These are phyloP conservation scores for Basipetospora chlamydospora DNA, from an alignment of 2,329 filamentous ascomycete species.

Conservation along the genomic window DNA sequence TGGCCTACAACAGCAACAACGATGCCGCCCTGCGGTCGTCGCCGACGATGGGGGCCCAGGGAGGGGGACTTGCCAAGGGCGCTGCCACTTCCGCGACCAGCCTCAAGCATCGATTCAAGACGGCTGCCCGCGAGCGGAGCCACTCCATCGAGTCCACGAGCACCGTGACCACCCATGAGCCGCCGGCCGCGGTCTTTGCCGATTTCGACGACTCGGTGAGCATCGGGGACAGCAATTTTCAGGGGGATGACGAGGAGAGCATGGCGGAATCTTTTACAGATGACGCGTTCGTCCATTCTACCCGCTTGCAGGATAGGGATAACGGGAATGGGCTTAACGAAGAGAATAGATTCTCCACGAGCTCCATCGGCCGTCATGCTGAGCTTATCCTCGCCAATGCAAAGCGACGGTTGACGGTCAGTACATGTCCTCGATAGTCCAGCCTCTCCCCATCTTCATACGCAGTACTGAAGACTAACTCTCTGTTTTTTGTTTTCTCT, in stretches of 20 bases:
- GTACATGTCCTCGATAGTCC: too few species aligned
- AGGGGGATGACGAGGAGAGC: constrained; percentile 54
- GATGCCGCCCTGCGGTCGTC: constrained; percentile 25
- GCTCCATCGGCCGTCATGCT: constrained; percentile 64
- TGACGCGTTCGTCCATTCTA: constrained; percentile 20
- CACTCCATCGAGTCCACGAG: constrained; percentile 46
- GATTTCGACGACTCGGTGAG: constrained; percentile 49
- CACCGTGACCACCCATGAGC: constrained; percentile 40
- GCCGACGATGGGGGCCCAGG: constrained; percentile 28
- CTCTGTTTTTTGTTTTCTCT: too few species aligned
- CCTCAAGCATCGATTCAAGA: constrained; percentile 30
- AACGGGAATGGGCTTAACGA: constrained; percentile 17
- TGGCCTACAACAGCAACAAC: constrained; percentile 17
- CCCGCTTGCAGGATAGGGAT: constrained; percentile 15
- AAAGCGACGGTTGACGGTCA: constrained; percentile 73
- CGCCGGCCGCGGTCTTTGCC: constrained; percentile 29
- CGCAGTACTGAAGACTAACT: too few species aligned
- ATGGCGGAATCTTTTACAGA: constrained; percentile 42
- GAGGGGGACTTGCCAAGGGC: constrained; percentile 2
- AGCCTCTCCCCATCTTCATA: too few species aligned
- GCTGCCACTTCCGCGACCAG: constrained; percentile 5
- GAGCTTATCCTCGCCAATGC: constrained; percentile 88
- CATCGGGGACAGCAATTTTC: constrained; percentile 50
- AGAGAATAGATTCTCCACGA: constrained; percentile 55
- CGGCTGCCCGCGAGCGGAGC: constrained; percentile 31